Conservation (phyloP, 768 basidiomycete species). For the Lactarius tabidus region DNA sequence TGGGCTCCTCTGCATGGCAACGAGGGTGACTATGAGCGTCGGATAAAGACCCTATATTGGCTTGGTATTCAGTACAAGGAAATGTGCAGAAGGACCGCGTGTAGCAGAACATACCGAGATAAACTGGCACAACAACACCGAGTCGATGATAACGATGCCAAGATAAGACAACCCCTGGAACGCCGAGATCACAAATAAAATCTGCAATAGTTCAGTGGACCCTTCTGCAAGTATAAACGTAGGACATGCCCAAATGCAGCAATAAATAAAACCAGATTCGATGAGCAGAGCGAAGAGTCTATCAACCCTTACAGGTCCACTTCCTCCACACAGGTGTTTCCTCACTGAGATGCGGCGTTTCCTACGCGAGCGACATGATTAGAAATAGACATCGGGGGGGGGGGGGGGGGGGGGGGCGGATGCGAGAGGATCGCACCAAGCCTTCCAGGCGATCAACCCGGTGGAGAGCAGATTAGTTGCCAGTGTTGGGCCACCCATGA, state of each 20-base stretch:
- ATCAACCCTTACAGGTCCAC: slow-evolving; percentile 1
- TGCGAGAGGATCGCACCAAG: not conserved
- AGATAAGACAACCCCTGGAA: not conserved
- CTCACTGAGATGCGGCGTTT: not conserved
- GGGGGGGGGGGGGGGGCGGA: too few relatives aligned
- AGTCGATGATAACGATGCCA: slow-evolving; percentile 3
- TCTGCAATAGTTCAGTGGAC: not conserved
- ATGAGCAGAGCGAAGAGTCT: slow-evolving; percentile 14
- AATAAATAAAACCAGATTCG: slow-evolving; percentile 17
- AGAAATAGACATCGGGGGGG: not conserved
- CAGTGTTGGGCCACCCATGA: not conserved
- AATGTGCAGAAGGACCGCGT: too few relatives aligned
- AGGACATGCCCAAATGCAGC: slow-evolving; percentile 11
- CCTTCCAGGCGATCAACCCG: not conserved
- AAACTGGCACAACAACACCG: slow-evolving; percentile 1
- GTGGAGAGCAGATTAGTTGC: not conserved
- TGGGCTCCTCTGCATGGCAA: slow-evolving; percentile 20
- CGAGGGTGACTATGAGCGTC: slow-evolving; percentile 15
- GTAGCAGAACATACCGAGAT: not conserved
- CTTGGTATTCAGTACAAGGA: not conserved
- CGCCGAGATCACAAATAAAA: slow-evolving; percentile 6
- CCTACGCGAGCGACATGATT: not conserved
- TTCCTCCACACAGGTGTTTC: not conserved
- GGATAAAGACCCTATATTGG: slow-evolving; percentile 7
- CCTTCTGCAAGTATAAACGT: not conserved